Conservation (phyloP, 495 filamentous ascomycete genomes). For the Neurospora africana region DNA sequence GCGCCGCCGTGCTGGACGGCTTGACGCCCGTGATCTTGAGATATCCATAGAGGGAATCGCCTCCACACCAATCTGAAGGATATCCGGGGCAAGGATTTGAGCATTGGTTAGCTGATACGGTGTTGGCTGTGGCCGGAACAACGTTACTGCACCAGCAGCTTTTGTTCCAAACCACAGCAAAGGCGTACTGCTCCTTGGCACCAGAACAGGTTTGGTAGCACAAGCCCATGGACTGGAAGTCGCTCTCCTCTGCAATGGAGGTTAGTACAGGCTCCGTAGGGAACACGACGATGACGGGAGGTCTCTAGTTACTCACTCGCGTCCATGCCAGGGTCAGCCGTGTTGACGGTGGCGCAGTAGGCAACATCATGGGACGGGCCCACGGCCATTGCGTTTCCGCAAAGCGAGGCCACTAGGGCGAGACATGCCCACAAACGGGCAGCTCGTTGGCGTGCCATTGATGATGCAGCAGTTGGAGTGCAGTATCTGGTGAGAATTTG, state of each 20-base stretch:
- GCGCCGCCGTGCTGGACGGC: constrained; percentile 21
- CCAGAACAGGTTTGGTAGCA: constrained; percentile 28
- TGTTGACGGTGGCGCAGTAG: constrained; percentile 34
- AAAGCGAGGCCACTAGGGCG: constrained; percentile 9
- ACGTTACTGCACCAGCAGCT: constrained; percentile 37
- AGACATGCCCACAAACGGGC: constrained; percentile 14
- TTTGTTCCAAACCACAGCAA: constrained; percentile 28
- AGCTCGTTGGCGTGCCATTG: constrained; percentile 15
- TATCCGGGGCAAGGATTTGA: constrained; percentile 30
- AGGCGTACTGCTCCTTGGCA: constrained; percentile 15
- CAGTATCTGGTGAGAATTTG: neutral
- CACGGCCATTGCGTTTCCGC: constrained; percentile 1
- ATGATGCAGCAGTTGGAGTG: neutral
- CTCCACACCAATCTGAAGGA: constrained; percentile 32
- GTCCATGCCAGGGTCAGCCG: constrained; percentile 13
- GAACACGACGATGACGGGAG: neutral
- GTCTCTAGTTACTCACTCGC: constrained; percentile 1
- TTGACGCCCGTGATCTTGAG: constrained; percentile 15
- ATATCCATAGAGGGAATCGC: constrained; percentile 29
- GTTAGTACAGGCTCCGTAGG: neutral
- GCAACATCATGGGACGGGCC: constrained; percentile 22
- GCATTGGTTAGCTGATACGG: constrained; percentile 25
- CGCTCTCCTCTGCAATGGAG: constrained; percentile 24
- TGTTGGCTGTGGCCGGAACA: constrained; percentile 20
- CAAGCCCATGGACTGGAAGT: constrained; percentile 37